phyloP scores from a whole-genome alignment of 352 stramenopile species.

The Pseudoperonospora humuli region DNA sequence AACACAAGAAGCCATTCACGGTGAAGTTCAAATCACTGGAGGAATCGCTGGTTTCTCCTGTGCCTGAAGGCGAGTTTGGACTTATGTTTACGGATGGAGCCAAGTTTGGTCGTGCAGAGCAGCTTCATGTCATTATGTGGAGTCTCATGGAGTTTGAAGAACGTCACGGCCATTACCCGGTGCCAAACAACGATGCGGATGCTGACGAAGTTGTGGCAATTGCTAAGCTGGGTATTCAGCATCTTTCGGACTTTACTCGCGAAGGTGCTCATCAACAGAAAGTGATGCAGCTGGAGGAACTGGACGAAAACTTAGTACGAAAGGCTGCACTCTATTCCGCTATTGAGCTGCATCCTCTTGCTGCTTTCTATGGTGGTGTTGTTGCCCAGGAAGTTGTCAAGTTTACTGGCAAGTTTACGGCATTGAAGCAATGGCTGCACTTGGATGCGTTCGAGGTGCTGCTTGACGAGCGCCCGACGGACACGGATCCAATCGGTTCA shows the following conservation, averaged over 20 bases:
- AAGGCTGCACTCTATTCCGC: slow-evolving; percentile 48
- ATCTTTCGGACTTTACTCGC: slow-evolving; percentile 53
- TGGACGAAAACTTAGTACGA: slow-evolving; percentile 61
- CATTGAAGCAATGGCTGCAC: slow-evolving; percentile 80
- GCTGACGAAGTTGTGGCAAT: slow-evolving; percentile 61
- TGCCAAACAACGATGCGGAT: slow-evolving; percentile 55
- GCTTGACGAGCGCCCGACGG: slow-evolving; percentile 46
- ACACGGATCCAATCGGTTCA: slow-evolving; percentile 46
- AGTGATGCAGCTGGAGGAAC: slow-evolving; percentile 53
- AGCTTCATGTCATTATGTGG: slow-evolving; percentile 72
- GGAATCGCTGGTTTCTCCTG: slow-evolving; percentile 54
- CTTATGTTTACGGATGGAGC: slow-evolving; percentile 84
- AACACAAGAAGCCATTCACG: slow-evolving; percentile 77
- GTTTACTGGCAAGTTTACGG: slow-evolving; percentile 83
- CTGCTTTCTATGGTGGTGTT: slow-evolving; percentile 76
- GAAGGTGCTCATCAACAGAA: slow-evolving; percentile 33
- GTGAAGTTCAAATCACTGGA: slow-evolving; percentile 73
- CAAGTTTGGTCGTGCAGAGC: slow-evolving; percentile 81
- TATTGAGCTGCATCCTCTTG: slow-evolving; percentile 73
- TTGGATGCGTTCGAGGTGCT: slow-evolving; percentile 79
- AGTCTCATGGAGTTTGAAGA: slow-evolving; percentile 75
- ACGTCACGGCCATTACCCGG: slow-evolving; percentile 50
- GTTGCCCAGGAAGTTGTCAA: slow-evolving; percentile 85
- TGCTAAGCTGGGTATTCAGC: slow-evolving; percentile 54
- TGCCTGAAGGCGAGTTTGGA: slow-evolving; percentile 61